Evolutionary conservation across 208 protist species (phyloP).

Genomic region (Leishmania martiniquensis): DNA sequence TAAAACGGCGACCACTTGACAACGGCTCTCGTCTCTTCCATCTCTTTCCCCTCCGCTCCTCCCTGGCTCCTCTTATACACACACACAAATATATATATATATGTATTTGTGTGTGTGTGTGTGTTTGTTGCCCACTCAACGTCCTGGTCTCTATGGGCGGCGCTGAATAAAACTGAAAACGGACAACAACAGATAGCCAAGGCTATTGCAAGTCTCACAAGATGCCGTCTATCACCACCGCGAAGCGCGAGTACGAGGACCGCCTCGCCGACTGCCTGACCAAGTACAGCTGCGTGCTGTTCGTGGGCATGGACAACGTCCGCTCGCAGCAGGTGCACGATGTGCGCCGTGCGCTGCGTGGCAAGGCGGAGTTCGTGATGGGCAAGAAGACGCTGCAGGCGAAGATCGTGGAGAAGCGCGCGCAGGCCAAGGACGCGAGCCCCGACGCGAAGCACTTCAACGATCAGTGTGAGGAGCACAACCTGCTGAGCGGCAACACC

Average conservation of each 20-base stretch:
- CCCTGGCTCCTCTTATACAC: no score
- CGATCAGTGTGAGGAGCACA: conserved; percentile 53
- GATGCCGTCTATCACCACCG: conserved; percentile 68
- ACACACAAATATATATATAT: no score
- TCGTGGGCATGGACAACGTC: conserved; percentile 98
- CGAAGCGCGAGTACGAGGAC: conserved; percentile 91
- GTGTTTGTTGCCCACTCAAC: no score
- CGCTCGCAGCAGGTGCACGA: conserved; percentile 97
- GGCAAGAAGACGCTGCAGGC: conserved; percentile 99
- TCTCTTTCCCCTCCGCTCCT: no score
- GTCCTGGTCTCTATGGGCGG: no score
- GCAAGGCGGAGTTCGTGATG: conserved; percentile 96
- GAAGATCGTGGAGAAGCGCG: conserved; percentile 91
- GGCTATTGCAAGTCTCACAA: conserved; percentile 11
- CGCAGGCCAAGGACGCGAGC: conserved; percentile 52
- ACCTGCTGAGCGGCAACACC: conserved; percentile 95
- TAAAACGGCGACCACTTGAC: no score
- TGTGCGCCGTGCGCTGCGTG: conserved; percentile 95
- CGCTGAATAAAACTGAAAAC: no score
- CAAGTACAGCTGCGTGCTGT: conserved; percentile 95
- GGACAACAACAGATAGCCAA: conserved; percentile 3
- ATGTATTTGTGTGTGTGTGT: no score
- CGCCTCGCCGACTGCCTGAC: conserved; percentile 91
- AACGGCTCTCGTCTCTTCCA: no score
- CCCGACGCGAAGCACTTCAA: conserved; percentile 63